These are phyloP conservation scores for Cordyceps cateniannulata DNA, from an alignment of 2,329 filamentous ascomycete genomes.

Conservation along the genomic window DNA sequence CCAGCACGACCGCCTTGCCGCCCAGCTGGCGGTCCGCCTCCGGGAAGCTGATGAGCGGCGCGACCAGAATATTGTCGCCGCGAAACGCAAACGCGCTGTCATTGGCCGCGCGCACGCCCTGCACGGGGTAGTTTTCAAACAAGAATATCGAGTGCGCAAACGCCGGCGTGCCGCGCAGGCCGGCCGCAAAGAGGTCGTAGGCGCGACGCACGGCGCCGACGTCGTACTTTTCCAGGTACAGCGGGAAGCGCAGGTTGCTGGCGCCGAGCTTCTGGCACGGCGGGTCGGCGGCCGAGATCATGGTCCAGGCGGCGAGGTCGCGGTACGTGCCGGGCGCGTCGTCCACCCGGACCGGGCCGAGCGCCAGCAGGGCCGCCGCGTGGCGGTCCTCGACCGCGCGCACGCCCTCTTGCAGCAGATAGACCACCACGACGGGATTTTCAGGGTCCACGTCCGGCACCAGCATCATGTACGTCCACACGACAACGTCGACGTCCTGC, in stretches of 20 bases:
- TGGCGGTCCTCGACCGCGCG: conserved; percentile 31
- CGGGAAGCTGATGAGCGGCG: conserved; percentile 30
- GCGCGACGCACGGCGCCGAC: conserved; percentile 21
- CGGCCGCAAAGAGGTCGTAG: conserved; percentile 28
- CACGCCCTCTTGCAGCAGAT: conserved; percentile 37
- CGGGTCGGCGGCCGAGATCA: conserved; percentile 27
- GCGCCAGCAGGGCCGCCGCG: conserved; percentile 35
- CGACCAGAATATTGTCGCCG: conserved; percentile 34
- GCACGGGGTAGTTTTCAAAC: conserved; percentile 42
- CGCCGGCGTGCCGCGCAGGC: conserved; percentile 20
- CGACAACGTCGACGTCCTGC: conserved; percentile 38
- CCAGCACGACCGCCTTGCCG: conserved; percentile 25
- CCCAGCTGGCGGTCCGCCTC: conserved; percentile 26
- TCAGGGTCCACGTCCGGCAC: conserved; percentile 33
- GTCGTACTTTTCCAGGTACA: conserved; percentile 36
- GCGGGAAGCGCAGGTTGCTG: conserved; percentile 37
- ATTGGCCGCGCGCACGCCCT: conserved; percentile 32
- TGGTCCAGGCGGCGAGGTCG: conserved; percentile 38
- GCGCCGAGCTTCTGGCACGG: conserved; percentile 36
- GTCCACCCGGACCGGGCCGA: conserved; percentile 30
- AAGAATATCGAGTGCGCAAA: conserved; percentile 27
- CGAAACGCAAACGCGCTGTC: conserved; percentile 42
- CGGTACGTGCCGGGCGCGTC: conserved; percentile 34
- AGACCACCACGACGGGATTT: conserved; percentile 35
- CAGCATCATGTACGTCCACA: conserved; percentile 44